Conservation (phyloP, 1,139 yeast genomes). For the Debaryomycetaceae sp. region DNA sequence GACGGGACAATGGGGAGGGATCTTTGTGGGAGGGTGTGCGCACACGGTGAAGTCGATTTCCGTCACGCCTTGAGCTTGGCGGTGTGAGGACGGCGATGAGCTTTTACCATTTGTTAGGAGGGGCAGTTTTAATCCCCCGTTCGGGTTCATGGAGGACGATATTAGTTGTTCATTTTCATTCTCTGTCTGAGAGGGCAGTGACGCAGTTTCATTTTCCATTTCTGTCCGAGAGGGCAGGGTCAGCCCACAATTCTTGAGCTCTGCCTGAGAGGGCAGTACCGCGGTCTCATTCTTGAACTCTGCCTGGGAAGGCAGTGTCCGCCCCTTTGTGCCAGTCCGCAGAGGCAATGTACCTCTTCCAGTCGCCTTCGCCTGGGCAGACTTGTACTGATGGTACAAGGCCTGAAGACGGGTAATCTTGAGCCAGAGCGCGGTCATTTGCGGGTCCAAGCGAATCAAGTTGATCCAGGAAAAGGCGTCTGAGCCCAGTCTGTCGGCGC, state of each 20-base stretch:
- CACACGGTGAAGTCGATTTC: background rate
- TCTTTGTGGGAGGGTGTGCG: background rate
- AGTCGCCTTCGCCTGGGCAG: conserved; percentile 10
- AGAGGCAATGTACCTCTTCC: too few species aligned
- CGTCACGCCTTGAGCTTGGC: background rate
- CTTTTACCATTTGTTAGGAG: background rate
- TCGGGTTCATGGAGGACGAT: conserved; percentile 1
- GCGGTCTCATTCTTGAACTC: background rate
- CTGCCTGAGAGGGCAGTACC: background rate
- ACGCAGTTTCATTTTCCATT: conserved; percentile 15
- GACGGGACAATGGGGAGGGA: conserved; percentile 22
- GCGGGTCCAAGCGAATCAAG: conserved; percentile 30
- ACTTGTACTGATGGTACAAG: conserved; percentile 28
- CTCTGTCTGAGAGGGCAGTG: background rate
- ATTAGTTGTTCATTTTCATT: conserved; percentile 11
- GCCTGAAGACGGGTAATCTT: conserved; percentile 32
- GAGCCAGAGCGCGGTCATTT: conserved; percentile 30
- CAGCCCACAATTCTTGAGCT: background rate
- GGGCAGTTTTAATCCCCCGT: background rate
- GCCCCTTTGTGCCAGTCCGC: too few species aligned
- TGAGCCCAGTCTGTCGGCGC: conserved; percentile 2
- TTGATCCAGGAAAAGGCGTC: conserved; percentile 31
- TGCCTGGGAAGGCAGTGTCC: background rate
- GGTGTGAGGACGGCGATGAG: background rate
- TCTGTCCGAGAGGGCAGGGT: conserved; percentile 6